Evolutionary conservation across 495 filamentous ascomycete species (phyloP).

Genomic region (Xylaria grammica): DNA sequence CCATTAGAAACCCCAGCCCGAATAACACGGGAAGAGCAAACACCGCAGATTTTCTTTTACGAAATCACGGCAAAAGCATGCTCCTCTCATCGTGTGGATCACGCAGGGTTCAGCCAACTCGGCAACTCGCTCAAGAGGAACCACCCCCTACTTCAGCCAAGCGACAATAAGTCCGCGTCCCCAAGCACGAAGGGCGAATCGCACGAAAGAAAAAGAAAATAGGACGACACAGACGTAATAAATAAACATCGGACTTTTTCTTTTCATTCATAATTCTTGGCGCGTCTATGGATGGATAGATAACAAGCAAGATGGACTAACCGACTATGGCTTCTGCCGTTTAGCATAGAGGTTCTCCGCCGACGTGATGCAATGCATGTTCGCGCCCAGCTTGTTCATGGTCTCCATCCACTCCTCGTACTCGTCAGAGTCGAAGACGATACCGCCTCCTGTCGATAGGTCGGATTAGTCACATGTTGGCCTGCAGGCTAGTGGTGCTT

Average conservation of each 20-base stretch:
- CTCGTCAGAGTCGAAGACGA: slow-evolving; percentile 93
- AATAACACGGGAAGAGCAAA: background rate
- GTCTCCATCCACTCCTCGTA: slow-evolving; percentile 97
- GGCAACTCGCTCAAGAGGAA: background rate
- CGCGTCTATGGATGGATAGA: background rate
- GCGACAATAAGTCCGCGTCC: background rate
- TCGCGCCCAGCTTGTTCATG: slow-evolving; percentile 92
- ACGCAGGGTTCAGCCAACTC: background rate
- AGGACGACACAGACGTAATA: background rate
- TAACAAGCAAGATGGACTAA: background rate
- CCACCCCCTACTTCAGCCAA: background rate
- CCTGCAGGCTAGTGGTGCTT: background rate
- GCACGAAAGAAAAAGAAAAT: no score
- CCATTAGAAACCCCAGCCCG: background rate
- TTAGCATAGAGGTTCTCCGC: slow-evolving; percentile 77
- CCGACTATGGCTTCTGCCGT: slow-evolving; percentile 28
- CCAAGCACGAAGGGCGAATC: background rate
- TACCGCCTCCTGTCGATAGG: slow-evolving; percentile 73
- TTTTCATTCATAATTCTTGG: background rate
- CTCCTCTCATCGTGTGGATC: background rate
- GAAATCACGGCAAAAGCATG: background rate
- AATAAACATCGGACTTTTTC: background rate
- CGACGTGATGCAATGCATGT: slow-evolving; percentile 81
- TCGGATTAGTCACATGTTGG: background rate
- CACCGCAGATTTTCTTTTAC: background rate